Conservation (phyloP, 2,329 filamentous ascomycete genomes). For the Paecilomyces formosus region DNA sequence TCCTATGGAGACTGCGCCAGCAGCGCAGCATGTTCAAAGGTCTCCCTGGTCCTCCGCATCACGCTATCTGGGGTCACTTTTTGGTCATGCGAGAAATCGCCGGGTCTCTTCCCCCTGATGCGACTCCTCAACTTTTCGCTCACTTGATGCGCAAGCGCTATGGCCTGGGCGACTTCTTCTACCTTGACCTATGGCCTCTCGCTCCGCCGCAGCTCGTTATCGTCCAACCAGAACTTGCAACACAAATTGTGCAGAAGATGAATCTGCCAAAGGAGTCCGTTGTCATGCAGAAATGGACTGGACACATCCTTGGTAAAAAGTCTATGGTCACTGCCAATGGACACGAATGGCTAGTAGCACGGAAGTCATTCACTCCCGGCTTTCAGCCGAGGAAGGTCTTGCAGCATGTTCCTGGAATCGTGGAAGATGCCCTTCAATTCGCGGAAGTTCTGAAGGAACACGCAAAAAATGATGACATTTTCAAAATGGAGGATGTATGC, state of each 20-base stretch:
- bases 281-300: conserved; percentile 1
- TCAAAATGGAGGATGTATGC: too few species aligned
- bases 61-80: conserved; percentile 13
- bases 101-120: conserved; percentile 9
- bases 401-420: too few species aligned
- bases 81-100: conserved; percentile 12
- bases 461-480: too few species aligned
- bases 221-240: conserved; percentile 29
- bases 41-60: conserved; percentile 12
- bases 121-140: conserved; percentile 10
- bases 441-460: too few species aligned
- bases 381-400: too few species aligned
- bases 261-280: conserved; percentile 27
- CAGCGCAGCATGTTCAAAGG: conserved; percentile 11
- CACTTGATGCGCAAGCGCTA: conserved; percentile 11
- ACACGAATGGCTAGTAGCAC: too few species aligned
- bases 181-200: conserved; percentile 36
- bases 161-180: conserved; percentile 12
- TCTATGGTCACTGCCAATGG: too few species aligned
- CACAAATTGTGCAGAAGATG: conserved; percentile 31
- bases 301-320: too few species aligned
- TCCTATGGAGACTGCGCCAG: conserved; percentile 8
- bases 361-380: too few species aligned
- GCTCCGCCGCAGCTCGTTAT: conserved; percentile 27
- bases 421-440: too few species aligned